Base-by-base conservation (phyloP, 1,284 basidiomycete species). In the Termitomyces sp. region DNA sequence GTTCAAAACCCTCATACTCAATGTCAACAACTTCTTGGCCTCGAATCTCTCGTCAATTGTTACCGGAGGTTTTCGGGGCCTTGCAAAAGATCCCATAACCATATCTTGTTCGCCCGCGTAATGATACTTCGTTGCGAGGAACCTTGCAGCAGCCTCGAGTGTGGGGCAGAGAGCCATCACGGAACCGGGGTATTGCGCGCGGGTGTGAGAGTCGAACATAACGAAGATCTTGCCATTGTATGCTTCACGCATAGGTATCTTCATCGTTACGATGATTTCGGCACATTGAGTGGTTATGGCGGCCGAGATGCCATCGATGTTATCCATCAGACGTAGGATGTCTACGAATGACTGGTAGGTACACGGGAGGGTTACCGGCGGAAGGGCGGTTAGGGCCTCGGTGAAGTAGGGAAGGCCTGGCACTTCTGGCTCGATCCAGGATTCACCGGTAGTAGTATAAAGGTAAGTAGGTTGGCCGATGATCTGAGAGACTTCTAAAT, bases 371-470 rank as follows among this genome's bases (percentile, higher is more conserved):
- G 9, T 39, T 24, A 16, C 14, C 14, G 1, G 24, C n/a, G n/a
- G n/a, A n/a, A n/a, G 44, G 7, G 2, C 7, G 43, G 13, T 3
- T 5, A 31, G n/a, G 3, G 16, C 21, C 13, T 48, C 28, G 26
- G 0, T 39, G 8, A 48, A 48, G 46, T 48, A 48, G 2, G 46
- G 37, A 4, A 48, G 13, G 14, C 46, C 46, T 19, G 24, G 6
- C 4, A 48, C 26, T 3, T 13, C 37, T 9, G 13, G n/a, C 33
- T 26, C 33, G 5, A 2, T 3, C 6, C 0, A 6, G 3, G 1
- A 1, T 3, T 3, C 5, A 2, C 3, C 11, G 11, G 1, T 0
- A n/a, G n/a, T n/a, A 3, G 8, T 2, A 0, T 30, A 3, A 18
- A 13, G 24, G 26, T 21, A 21, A 4, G 26, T 11, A 39, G 37